phyloP scores from a whole-genome alignment of 2,329 filamentous ascomycete species.

The Fusarium torulosum region DNA sequence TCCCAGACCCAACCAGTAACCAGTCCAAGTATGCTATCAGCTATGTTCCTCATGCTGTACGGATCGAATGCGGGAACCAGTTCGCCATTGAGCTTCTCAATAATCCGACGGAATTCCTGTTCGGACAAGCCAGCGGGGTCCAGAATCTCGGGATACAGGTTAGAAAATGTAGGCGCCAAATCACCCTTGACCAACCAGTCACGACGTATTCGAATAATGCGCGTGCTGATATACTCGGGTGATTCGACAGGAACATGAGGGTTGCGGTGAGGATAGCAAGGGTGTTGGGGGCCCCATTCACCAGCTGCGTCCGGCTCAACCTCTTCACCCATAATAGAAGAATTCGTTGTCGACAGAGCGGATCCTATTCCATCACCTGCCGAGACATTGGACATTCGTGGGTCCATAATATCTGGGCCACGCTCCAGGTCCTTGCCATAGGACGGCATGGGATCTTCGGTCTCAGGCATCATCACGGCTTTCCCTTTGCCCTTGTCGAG shows the following conservation, averaged over 20 bases:
- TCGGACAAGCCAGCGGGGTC: conserved; percentile 86
- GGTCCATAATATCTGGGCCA: conserved; percentile 61
- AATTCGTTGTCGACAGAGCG: conserved; percentile 67
- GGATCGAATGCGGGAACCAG: conserved; percentile 85
- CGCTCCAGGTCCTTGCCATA: conserved; percentile 68
- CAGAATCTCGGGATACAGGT: conserved; percentile 95
- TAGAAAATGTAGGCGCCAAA: conserved; percentile 91
- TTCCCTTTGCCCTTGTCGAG: conserved; percentile 66
- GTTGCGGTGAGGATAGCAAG: conserved; percentile 94
- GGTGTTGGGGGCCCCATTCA: conserved; percentile 93
- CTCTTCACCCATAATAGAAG: conserved; percentile 73
- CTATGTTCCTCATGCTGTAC: conserved; percentile 78
- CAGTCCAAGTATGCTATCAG: conserved; percentile 83
- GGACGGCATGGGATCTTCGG: conserved; percentile 52
- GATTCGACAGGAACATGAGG: conserved; percentile 87
- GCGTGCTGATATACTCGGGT: conserved; percentile 79
- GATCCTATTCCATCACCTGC: conserved; percentile 66
- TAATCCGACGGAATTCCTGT: conserved; percentile 84
- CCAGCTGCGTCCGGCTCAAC: conserved; percentile 76
- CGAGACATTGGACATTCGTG: conserved; percentile 62
- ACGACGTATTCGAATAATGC: conserved; percentile 89
- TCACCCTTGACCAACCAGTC: conserved; percentile 95
- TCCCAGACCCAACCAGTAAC: conserved; percentile 96
- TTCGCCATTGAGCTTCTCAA: conserved; percentile 84
- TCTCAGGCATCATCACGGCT: conserved; percentile 59